phyloP scores from a whole-genome alignment of 1,139 yeast genomes.

The Pichia sp. region DNA sequence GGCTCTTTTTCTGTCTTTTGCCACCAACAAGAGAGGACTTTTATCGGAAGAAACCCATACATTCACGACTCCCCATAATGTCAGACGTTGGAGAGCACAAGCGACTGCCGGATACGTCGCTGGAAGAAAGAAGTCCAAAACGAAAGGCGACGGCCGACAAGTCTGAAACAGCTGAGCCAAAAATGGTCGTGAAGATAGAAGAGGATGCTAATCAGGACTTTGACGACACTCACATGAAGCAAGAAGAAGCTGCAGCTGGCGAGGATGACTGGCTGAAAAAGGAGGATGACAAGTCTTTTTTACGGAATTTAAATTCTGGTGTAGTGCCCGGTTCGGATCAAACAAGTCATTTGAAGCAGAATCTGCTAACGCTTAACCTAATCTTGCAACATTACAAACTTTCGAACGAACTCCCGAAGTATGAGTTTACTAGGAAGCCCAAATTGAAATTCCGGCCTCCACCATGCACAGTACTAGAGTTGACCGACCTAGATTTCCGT shows the following conservation, averaged over 20 bases:
- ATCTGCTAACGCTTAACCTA: not conserved
- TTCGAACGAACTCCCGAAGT: constrained; percentile 10
- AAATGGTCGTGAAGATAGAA: not conserved
- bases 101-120: not conserved
- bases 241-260: not conserved
- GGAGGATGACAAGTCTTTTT: not conserved
- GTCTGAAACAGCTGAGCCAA: not conserved
- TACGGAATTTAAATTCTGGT: not conserved
- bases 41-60: too few relatives aligned
- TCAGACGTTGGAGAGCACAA: not conserved
- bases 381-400: constrained; percentile 9
- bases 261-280: not conserved
- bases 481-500: constrained; percentile 29
- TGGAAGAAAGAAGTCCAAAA: not conserved
- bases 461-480: constrained; percentile 38
- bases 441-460: constrained; percentile 39
- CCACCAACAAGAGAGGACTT: not conserved
- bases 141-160: not conserved
- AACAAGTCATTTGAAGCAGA: not conserved
- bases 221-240: not conserved
- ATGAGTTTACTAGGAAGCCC: constrained; percentile 32
- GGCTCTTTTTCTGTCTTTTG: not conserved
- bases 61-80: not conserved
- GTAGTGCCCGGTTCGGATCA: not conserved
- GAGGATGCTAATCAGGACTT: not conserved